phyloP scores from a whole-genome alignment of 1,284 basidiomycete genomes.

The Exobasidium rhododendri region DNA sequence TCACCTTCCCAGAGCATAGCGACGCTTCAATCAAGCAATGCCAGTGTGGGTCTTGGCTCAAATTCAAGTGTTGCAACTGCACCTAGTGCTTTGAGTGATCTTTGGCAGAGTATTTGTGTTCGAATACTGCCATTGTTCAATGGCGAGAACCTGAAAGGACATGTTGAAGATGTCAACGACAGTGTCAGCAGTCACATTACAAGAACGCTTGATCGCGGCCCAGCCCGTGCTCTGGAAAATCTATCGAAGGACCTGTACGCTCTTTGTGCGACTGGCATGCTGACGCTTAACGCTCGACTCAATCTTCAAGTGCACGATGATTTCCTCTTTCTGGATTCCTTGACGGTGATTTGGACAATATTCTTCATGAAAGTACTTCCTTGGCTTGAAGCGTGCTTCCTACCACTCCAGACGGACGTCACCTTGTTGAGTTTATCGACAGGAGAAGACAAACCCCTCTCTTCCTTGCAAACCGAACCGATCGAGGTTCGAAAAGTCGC shows the following conservation, averaged over 20 bases:
- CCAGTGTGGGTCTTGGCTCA: neutral
- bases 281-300: constrained; percentile 83
- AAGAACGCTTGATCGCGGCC: constrained; percentile 55
- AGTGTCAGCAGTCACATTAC: constrained; percentile 69
- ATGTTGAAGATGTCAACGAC: constrained; percentile 85
- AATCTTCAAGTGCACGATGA: constrained; percentile 33
- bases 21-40: neutral
- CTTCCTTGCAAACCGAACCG: constrained; percentile 25
- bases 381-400: constrained; percentile 69
- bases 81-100: constrained; percentile 27
- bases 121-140: constrained; percentile 87
- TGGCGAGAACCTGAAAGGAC: constrained; percentile 77
- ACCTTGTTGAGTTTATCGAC: constrained; percentile 35
- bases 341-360: constrained; percentile 87
- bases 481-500: constrained; percentile 79
- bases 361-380: constrained; percentile 91
- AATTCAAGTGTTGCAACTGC: neutral
- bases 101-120: constrained; percentile 76
- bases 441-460: neutral
- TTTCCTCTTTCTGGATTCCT: constrained; percentile 68
- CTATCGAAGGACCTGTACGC: constrained; percentile 78
- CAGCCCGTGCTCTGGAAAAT: constrained; percentile 57
- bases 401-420: constrained; percentile 56
- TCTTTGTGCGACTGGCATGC: constrained; percentile 80
- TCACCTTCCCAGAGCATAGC: neutral